Evolutionary conservation across 495 filamentous ascomycete genomes (phyloP).

Genomic region (Corynascus novoguineensis): DNA sequence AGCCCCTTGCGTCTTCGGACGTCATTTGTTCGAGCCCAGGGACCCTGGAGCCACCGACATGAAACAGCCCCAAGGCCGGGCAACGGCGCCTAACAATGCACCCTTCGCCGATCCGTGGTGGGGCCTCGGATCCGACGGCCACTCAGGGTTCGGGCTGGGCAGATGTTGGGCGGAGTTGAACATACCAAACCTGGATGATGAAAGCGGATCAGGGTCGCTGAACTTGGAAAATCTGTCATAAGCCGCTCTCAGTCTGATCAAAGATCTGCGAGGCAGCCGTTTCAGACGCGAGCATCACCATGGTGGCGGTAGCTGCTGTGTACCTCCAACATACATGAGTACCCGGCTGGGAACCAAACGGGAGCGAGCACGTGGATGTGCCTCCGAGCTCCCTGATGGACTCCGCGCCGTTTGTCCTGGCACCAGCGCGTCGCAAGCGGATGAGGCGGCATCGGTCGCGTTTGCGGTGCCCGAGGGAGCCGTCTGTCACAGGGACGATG

Average conservation of each 20-base stretch:
- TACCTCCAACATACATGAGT: no score
- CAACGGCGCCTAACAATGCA: slow-evolving; percentile 19
- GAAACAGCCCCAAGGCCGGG: slow-evolving; percentile 6
- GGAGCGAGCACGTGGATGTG: slow-evolving; percentile 2
- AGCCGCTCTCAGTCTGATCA: neutral
- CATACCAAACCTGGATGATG: neutral
- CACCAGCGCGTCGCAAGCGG: neutral
- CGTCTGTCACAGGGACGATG: neutral
- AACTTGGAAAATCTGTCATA: neutral
- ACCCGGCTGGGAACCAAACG: neutral
- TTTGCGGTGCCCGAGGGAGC: neutral
- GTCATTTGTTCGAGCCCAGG: neutral
- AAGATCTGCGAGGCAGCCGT: slow-evolving; percentile 12
- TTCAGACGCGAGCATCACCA: slow-evolving; percentile 6
- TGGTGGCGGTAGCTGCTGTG: neutral
- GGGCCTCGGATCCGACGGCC: slow-evolving; percentile 9
- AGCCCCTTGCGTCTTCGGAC: neutral
- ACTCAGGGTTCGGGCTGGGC: neutral
- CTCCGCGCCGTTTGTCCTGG: neutral
- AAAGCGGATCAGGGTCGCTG: slow-evolving; percentile 7
- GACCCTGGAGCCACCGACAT: slow-evolving; percentile 5
- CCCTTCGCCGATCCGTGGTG: slow-evolving; percentile 15
- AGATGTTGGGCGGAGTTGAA: neutral
- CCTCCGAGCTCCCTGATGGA: neutral
- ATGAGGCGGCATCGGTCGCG: neutral